Conservation (phyloP, 257 asterid genomes). For the Solanum tarijense region DNA sequence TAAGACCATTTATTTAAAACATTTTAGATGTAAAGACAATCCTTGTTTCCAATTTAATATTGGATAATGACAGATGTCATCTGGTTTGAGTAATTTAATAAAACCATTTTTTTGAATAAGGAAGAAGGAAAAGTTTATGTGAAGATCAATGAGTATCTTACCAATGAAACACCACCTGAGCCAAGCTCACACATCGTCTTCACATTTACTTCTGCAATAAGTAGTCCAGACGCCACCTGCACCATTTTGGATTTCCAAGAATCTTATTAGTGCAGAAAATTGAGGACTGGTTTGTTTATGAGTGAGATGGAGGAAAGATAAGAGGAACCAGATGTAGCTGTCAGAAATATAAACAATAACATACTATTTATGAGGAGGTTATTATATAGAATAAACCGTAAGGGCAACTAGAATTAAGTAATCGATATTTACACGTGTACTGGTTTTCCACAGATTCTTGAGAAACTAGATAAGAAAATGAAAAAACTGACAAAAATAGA, state of each 20-base stretch:
- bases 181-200: constrained; percentile 95
- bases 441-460: not conserved
- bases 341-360: not conserved
- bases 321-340: not conserved
- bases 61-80: not conserved
- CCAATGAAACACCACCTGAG: constrained; percentile 93
- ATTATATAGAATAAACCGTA: not conserved
- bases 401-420: not conserved
- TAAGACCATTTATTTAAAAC: not conserved
- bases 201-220: constrained; percentile 94
- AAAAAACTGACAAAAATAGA: not conserved
- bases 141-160: constrained; percentile 19
- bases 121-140: not conserved
- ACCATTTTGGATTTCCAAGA: constrained; percentile 10
- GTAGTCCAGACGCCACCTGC: constrained; percentile 83
- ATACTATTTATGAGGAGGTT: not conserved
- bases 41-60: not conserved
- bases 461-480: not conserved
- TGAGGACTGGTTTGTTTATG: not conserved
- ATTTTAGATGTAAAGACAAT: not conserved
- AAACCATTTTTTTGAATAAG: not conserved
- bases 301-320: not conserved
- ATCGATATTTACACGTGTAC: not conserved
- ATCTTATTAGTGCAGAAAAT: not conserved
- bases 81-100: not conserved